Evolutionary conservation across 108 stramenopile genomes (phyloP).

Genomic region (Nannochloropsis oceanica): DNA sequence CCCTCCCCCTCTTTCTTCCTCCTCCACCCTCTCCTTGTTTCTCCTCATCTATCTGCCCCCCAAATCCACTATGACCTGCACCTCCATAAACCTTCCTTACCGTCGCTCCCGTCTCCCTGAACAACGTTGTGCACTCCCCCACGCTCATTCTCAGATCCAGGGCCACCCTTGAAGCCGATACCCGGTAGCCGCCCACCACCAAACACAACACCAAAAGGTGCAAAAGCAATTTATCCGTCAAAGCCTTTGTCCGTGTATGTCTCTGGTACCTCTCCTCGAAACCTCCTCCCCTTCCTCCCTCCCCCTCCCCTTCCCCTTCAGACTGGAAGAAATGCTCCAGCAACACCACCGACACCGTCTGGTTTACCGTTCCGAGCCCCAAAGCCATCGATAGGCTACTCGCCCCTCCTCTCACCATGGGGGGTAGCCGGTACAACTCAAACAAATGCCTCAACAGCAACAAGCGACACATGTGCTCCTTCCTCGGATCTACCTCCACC

Average conservation of each 20-base stretch:
- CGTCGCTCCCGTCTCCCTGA: background rate
- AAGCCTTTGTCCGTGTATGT: background rate
- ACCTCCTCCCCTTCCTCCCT: background rate
- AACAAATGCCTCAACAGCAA: background rate
- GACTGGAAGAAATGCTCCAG: background rate
- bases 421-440: background rate
- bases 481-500: background rate
- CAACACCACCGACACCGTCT: background rate
- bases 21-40: too few species aligned
- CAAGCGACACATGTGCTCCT: background rate
- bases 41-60: background rate
- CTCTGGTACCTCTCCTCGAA: background rate
- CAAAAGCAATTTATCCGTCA: background rate
- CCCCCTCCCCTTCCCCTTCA: background rate
- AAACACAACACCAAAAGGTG: background rate
- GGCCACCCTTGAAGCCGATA: background rate
- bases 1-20: background rate
- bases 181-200: background rate
- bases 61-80: background rate
- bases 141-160: background rate
- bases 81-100: background rate
- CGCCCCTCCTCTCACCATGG: background rate
- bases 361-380: background rate
- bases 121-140: background rate
- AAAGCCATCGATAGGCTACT: background rate